Evolutionary conservation across 169 alveolate genomes (phyloP).

Genomic region (Plasmodium sp.): DNA sequence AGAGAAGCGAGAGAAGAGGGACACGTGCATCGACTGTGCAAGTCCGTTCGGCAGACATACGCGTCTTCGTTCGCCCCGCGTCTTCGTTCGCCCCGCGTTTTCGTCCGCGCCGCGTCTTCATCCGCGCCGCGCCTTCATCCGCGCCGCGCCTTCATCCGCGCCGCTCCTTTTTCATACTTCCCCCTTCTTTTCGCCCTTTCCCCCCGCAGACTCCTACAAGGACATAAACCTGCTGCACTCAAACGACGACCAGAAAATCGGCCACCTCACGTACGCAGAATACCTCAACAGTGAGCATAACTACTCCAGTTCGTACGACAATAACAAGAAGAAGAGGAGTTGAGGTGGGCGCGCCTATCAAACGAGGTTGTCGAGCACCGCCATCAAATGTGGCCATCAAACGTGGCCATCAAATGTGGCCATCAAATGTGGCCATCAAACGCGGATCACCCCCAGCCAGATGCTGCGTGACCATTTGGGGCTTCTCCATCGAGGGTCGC

Average conservation of each 20-base stretch:
- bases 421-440: too few relatives aligned
- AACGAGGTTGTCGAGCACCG: not conserved
- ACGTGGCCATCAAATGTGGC: too few relatives aligned
- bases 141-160: not conserved
- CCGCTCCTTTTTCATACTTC: not conserved
- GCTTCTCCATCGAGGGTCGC: not conserved
- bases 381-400: too few relatives aligned
- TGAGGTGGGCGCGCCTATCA: not conserved
- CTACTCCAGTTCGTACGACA: slow-evolving; percentile 55
- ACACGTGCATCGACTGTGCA: not conserved
- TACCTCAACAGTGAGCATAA: slow-evolving; percentile 29
- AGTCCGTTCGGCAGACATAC: not conserved
- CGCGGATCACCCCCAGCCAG: not conserved
- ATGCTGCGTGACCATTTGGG: not conserved
- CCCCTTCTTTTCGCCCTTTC: not conserved
- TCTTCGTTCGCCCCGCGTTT: not conserved
- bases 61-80: too few relatives aligned
- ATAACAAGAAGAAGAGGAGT: slow-evolving; percentile 9
- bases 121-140: not conserved
- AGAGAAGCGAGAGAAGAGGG: not conserved
- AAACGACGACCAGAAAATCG: slow-evolving; percentile 34
- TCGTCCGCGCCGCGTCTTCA: not conserved
- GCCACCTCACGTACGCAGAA: slow-evolving; percentile 22
- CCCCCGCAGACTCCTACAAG: slow-evolving; percentile 36
- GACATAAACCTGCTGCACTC: slow-evolving; percentile 32